Evolutionary conservation across 1,284 basidiomycete species (phyloP), one percentile per base, ranked within the genome.

Genomic region (Vanrija humicola): DNA sequence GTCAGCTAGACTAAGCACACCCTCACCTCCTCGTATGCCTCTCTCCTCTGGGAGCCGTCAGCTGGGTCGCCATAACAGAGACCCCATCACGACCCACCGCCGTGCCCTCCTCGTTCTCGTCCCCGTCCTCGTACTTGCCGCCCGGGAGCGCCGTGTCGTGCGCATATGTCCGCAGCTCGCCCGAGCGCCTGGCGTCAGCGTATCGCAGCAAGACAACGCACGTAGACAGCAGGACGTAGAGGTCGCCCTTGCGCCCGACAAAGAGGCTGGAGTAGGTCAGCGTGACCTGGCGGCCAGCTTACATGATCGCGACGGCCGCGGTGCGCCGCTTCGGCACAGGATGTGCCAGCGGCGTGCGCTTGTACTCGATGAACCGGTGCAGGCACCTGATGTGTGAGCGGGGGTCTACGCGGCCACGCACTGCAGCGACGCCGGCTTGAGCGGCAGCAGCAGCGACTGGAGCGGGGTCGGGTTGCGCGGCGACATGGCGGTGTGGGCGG

Each of bases 101-200:
- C 2, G 89, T 87, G 59, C 86, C 86, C 69, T 91, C 89, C 14
- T 85, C 77, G 43, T 81, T 83, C 59, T 67, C 71, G 69, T 92
- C 90, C 19, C 77, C 79, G 2, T 78, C 78, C 26, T 92, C 90
- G 18, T 85, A 81, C 67, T 86, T 89, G 0, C 90, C 89, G 5
- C 90, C 90, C 0, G 89, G 89, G 5, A 92, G 74, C 2, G 88
- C 86, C 0, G 90, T 92, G 70, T 92, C 89, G 0, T 88, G 87
- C 0, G 89, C 87, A 64, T 87, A 93, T 5, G 85, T 82, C 43
- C 84, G 79, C 65, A 92, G 75, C 1, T 82, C 82, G 0, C 85
- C 79, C 1, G 89, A 84, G 1, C 90, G 84, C 10, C 28, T 28
- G 28, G 28, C 7, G 28, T 28, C 89, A 90, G 38, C 29, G 18